Base-by-base conservation (phyloP, 192 early-diverging fungal species). In the Coemansia sp. region DNA sequence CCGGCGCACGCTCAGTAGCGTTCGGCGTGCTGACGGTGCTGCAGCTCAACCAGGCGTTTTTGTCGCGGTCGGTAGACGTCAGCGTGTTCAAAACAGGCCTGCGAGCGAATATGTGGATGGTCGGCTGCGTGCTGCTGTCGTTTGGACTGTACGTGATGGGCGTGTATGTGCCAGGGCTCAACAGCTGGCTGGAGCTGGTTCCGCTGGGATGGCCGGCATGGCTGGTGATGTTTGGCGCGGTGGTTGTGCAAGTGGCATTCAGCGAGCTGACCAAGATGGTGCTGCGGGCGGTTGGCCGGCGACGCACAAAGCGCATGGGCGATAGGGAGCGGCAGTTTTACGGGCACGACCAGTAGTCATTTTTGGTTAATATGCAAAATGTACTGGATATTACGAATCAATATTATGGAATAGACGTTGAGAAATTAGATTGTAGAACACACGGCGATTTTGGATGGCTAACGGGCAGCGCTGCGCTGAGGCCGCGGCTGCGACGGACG, bases 11-110 rank as follows among this genome's bases (percentile, higher is more conserved):
- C 25, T 69, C 75, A 1, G 56, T 84, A 38, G 85, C 94, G 14
- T 98, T 97, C 73, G 73, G 86, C 22, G 84, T 88, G 14, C 78
- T 98, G 58, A 96, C 92, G 5, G 84, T 87, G 3, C 81, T 98
- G 70, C 96, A 98, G 75, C 83, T 98, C 8, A 74, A 89, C 27
- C 95, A 98, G 69, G 84, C 86, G 3, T 98, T 98, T 71, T 71
- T 94, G 9, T 92, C 93, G 8, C 75, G 92, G 17, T 90, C 88
- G 43, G 76, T 94, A 50, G 73, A 81, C 8, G 64, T 83, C 22
- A 92, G 89, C 58, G 65, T 96, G 22, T 92, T 98, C 79, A 79
- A 64, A 12, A 91, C 83, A 0, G 91, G 90, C 29, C 56, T 98
- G 12, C 69, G 83, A 41, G 86, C 86, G 9, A 98, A 97, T 77